Percentiles rank a stretch among this genome's conserved stretches.
Conservation (phyloP, 805 yeast genomes). For the Komagataella kurtzmanii region DNA sequence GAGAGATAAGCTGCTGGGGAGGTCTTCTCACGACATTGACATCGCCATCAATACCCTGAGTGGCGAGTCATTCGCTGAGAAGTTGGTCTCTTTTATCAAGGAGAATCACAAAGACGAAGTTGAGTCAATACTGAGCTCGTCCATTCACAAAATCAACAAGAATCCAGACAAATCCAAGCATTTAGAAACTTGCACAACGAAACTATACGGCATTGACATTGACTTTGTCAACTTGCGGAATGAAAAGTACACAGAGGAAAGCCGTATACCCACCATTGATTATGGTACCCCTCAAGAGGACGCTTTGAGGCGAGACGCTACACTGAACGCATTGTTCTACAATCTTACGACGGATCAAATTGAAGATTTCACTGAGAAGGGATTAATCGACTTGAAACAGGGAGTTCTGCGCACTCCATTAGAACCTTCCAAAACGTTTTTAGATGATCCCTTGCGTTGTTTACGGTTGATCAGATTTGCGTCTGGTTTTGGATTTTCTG, state of each 20-base stretch:
- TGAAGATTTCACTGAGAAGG: slow-evolving; percentile 77
- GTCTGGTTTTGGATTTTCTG: slow-evolving; percentile 52
- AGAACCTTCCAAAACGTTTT: slow-evolving; percentile 70
- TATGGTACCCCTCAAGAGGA: slow-evolving; percentile 90
- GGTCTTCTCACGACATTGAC: slow-evolving; percentile 76
- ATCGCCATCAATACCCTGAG: slow-evolving; percentile 77
- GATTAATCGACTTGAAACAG: slow-evolving; percentile 53
- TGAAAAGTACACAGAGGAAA: slow-evolving; percentile 71
- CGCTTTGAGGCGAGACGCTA: slow-evolving; percentile 89
- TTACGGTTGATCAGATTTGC: slow-evolving; percentile 81
- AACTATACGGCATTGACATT: slow-evolving; percentile 67
- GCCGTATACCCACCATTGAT: slow-evolving; percentile 72
- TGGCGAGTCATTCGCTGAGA: slow-evolving; percentile 76
- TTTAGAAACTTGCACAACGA: slow-evolving; percentile 91
- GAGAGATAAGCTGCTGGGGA: slow-evolving; percentile 79
- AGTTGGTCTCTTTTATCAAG: slow-evolving; percentile 36
- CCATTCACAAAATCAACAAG: slow-evolving; percentile 71
- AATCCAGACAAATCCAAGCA: slow-evolving; percentile 96
- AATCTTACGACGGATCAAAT: slow-evolving; percentile 55
- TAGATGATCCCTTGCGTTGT: slow-evolving; percentile 90
- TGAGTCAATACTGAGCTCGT: slow-evolving; percentile 7
- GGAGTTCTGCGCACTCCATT: slow-evolving; percentile 84
- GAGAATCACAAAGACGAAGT: slow-evolving; percentile 4
- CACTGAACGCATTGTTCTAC: slow-evolving; percentile 83
- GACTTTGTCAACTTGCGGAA: slow-evolving; percentile 89